phyloP scores from a whole-genome alignment of 768 basidiomycete genomes.

The Tephrocybe sp. region DNA sequence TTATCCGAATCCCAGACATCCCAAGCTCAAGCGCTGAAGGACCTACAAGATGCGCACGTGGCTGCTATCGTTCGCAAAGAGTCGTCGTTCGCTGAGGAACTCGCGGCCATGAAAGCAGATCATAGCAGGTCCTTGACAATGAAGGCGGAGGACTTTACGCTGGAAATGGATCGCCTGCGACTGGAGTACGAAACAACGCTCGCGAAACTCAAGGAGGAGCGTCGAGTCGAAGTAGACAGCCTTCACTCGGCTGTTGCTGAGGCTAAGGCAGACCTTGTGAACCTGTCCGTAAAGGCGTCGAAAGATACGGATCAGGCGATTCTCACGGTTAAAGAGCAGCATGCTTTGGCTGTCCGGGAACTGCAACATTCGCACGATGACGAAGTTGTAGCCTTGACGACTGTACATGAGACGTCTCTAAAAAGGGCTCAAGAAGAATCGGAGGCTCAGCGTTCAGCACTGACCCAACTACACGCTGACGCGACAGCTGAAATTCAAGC shows the following conservation, averaged over 20 bases:
- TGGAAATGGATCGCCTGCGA: conserved; percentile 59
- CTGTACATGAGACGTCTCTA: conserved; percentile 44
- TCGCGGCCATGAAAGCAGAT: conserved; percentile 64
- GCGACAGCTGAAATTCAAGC: conserved; percentile 34
- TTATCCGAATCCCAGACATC: conserved; percentile 75
- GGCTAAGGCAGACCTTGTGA: conserved; percentile 43
- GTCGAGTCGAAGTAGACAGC: conserved; percentile 48
- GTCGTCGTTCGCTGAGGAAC: conserved; percentile 58
- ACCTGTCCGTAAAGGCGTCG: conserved; percentile 34
- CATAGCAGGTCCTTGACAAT: conserved; percentile 53
- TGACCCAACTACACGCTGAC: conserved; percentile 38
- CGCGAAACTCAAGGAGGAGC: conserved; percentile 55
- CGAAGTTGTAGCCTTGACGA: conserved; percentile 50
- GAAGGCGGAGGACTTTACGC: conserved; percentile 62
- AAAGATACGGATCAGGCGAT: conserved; percentile 51
- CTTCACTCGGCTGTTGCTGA: conserved; percentile 43
- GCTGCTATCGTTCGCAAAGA: conserved; percentile 70
- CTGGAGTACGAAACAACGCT: conserved; percentile 57
- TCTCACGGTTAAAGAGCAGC: conserved; percentile 51
- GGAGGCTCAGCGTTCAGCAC: conserved; percentile 26
- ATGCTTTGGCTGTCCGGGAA: conserved; percentile 53
- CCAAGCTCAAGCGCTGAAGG: conserved; percentile 57
- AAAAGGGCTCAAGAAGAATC: conserved; percentile 24
- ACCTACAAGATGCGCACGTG: conserved; percentile 72
- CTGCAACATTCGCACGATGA: conserved; percentile 56